Base-by-base conservation (phyloP, 2,329 filamentous ascomycete genomes). In the Aureobasidium musti region DNA sequence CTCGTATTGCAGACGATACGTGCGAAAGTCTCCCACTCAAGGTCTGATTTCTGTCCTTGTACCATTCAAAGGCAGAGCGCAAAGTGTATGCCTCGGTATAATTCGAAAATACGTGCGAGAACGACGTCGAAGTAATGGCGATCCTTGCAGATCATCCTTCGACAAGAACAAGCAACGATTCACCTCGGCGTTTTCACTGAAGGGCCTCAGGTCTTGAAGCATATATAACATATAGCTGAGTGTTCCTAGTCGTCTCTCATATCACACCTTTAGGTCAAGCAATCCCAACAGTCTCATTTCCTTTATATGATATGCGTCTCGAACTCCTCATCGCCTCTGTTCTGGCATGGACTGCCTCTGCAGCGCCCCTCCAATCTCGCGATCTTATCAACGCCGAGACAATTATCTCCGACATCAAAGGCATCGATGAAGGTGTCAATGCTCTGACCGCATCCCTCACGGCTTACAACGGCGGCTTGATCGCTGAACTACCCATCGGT, bases 351-450 rank as follows among this genome's bases (percentile, higher is more conserved):
- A 52, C 47, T n/a, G 54, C 26, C 6, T 8, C 39, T 5, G 57
- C 57, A 49, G 41, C 57, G 43, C 43, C 45, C 3, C 43, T 61
- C 8, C 57, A 61, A 19, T 26, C 57, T 30, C 67, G 63, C 57
- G 68, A 66, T 19, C 39, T 71, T 47, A 69, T 71, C 45, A 71
- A 68, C 0, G 67, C 69, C n/a, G 56, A 67, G 26, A 68, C 64
- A 19, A 65, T 72, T 28, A 68, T 70, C 64, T 63, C 63, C 52
- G 70, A 72, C 45, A 67, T 72, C 45, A 60, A 61, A 23, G 68
- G 68, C 65, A 72, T 72, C 49, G 37, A 72, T 64, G 47, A 53
- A 21, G 70, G 69, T 30, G 67, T 71, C 11, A 47, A 70, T 26
- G 69, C 67, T 47, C 60, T 68, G n/a, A 66, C 69, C 41, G 65